phyloP scores from a whole-genome alignment of 176 grass and related monocot species.

The Otatea glauca region DNA sequence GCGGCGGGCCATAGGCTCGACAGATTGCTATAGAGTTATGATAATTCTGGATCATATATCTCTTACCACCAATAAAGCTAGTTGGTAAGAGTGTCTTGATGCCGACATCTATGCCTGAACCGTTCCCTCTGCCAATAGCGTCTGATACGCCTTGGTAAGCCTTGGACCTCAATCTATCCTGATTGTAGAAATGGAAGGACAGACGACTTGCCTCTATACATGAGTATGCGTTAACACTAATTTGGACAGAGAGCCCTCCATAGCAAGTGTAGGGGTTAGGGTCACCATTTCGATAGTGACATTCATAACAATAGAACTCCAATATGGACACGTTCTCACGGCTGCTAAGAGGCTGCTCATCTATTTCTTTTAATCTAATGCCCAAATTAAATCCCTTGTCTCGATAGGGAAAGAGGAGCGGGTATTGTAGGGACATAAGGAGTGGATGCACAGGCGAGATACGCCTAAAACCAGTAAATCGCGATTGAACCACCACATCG shows the following conservation, averaged over 20 bases:
- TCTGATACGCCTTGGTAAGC: not conserved
- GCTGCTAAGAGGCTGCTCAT: accelerated
- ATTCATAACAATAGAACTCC: not conserved
- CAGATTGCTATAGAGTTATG: not conserved
- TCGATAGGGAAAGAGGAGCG: not conserved
- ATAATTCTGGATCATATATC: not conserved
- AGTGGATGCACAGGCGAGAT: too few species aligned
- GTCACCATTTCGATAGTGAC: too few species aligned
- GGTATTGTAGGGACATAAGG: not conserved
- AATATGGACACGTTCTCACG: not conserved
- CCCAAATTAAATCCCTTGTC: not conserved
- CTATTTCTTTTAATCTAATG: too few species aligned
- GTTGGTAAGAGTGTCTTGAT: not conserved
- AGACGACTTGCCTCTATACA: not conserved
- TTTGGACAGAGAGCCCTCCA: not conserved
- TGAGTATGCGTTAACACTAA: not conserved
- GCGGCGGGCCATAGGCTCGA: too few species aligned
- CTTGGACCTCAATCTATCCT: not conserved
- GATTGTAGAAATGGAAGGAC: not conserved
- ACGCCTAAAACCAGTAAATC: too few species aligned
- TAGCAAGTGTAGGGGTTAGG: not conserved
- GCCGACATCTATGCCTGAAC: not conserved
- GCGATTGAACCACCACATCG: too few species aligned
- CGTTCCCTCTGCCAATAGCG: not conserved
- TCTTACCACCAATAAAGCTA: not conserved